Conservation (phyloP, 1,139 yeast species). For the Hyphopichia fennica region DNA sequence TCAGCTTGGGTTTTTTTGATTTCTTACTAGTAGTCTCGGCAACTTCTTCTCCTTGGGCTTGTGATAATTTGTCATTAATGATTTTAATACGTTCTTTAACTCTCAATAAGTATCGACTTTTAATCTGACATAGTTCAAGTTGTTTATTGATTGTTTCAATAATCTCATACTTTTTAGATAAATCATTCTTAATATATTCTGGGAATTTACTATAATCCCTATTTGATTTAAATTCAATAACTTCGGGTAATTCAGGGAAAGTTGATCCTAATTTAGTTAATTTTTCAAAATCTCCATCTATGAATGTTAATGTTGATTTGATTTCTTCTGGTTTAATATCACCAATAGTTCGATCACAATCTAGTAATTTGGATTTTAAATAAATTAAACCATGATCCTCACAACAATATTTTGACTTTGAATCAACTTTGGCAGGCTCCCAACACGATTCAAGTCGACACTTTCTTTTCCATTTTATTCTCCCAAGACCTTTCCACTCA, state of each 20-base stretch:
- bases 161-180: slow-evolving; percentile 20
- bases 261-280: slow-evolving; percentile 26
- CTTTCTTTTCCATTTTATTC: slow-evolving; percentile 69
- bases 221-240: slow-evolving; percentile 22
- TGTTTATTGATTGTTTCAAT: slow-evolving; percentile 18
- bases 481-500: slow-evolving; percentile 44
- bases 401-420: slow-evolving; percentile 69
- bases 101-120: slow-evolving; percentile 22
- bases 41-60: slow-evolving; percentile 9
- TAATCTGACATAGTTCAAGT: slow-evolving; percentile 17
- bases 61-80: slow-evolving; percentile 35
- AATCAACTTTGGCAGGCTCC: slow-evolving; percentile 48
- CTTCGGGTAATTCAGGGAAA: slow-evolving; percentile 43
- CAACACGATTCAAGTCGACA: slow-evolving; percentile 66
- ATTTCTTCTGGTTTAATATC: slow-evolving; percentile 18
- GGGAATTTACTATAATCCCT: slow-evolving; percentile 23
- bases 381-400: slow-evolving; percentile 68
- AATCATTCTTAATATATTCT: slow-evolving; percentile 21
- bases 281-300: slow-evolving; percentile 12
- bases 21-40: slow-evolving; percentile 4
- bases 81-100: slow-evolving; percentile 37
- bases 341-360: slow-evolving; percentile 16
- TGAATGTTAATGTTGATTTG: slow-evolving; percentile 7
- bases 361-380: slow-evolving; percentile 32
- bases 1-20: slow-evolving; percentile 21